Evolutionary conservation across 805 yeast genomes (phyloP), one percentile per base, ranked within the genome.

Genomic region (Monosporozyma yasuniensis): DNA sequence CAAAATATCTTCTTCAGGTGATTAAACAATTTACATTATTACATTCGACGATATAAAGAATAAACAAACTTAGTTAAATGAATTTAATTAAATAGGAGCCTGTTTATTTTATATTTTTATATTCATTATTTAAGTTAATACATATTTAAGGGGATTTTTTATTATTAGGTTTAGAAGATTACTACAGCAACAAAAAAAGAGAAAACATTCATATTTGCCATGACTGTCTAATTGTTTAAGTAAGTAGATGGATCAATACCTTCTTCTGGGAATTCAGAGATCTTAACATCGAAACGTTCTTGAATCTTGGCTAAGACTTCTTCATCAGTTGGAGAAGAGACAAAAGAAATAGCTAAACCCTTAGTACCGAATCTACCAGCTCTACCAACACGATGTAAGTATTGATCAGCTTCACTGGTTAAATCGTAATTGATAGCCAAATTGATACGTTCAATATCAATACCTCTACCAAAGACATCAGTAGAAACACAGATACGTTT

Each of bases 351-450:
- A 48, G 97, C 95, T 63, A 93, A 81, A 75, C 99, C 99, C 76
- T 91, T 91, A 68, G 99, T 91, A 77, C 99, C 99, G 64, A 91
- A 91, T 80, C 99, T 90, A 74, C 99, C 99, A 60, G 99, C 99
- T 81, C 99, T 89, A 67, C 99, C 99, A 56, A 91, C 99, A 77
- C 99, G 88, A 77, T 91, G 99, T 69, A 91, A 80, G 73, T 93
- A 91, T 73, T 93, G 97, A 72, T 91, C 98, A 56, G 98, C 96
- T 75, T 90, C 97, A 57, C 72, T 76, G 61, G 99, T 96, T 76
- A 91, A 75, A 73, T 91, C 99, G 72, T 91, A 91, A 78, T 91
- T 93, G 77, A 91, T 89, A 54, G 99, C 99, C 70, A 91, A 75
- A 74, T 91, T 91, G 73, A 91, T 91, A 76, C 99, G 88, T 79